These are phyloP conservation scores for Leishmania mexicana DNA, from an alignment of 208 protist genomes.

Conservation along the genomic window DNA sequence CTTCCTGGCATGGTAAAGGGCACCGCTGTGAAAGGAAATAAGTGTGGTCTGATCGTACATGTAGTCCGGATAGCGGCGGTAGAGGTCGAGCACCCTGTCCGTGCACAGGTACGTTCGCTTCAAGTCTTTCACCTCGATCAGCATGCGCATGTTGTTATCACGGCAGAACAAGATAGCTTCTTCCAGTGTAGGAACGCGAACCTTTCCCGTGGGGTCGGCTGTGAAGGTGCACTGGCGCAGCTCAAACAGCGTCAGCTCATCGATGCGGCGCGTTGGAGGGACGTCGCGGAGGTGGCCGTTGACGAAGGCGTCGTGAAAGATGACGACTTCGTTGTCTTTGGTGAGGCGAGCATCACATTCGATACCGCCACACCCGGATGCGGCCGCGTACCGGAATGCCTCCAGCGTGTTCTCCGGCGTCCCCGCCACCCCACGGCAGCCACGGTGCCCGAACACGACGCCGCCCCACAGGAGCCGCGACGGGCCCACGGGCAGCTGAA, in stretches of 20 bases:
- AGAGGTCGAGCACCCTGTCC: slow-evolving; percentile 82
- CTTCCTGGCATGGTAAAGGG: slow-evolving; percentile 77
- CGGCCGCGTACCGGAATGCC: slow-evolving; percentile 86
- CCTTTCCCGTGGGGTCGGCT: slow-evolving; percentile 67
- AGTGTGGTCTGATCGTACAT: slow-evolving; percentile 90
- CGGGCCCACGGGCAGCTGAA: slow-evolving; percentile 77
- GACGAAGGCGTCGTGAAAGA: slow-evolving; percentile 80
- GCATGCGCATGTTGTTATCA: slow-evolving; percentile 71
- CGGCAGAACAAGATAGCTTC: slow-evolving; percentile 83
- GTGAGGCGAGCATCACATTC: slow-evolving; percentile 89
- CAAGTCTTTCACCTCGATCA: slow-evolving; percentile 91
- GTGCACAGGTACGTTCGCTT: slow-evolving; percentile 54
- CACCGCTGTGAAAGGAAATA: slow-evolving; percentile 75
- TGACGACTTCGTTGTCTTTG: slow-evolving; percentile 82
- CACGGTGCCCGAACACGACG: slow-evolving; percentile 90
- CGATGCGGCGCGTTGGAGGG: slow-evolving; percentile 51
- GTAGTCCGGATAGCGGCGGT: slow-evolving; percentile 81
- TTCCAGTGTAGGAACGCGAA: slow-evolving; percentile 85
- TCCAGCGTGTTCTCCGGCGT: slow-evolving; percentile 89
- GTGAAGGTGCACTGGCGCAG: slow-evolving; percentile 63
- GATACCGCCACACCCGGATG: slow-evolving; percentile 66
- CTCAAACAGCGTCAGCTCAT: slow-evolving; percentile 76
- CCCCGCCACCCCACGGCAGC: slow-evolving; percentile 67
- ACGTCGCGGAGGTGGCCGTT: slow-evolving; percentile 53
- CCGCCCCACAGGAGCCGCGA: slow-evolving; percentile 74